phyloP scores from a whole-genome alignment of 352 stramenopile species.

The Phytophthora agathidicida region DNA sequence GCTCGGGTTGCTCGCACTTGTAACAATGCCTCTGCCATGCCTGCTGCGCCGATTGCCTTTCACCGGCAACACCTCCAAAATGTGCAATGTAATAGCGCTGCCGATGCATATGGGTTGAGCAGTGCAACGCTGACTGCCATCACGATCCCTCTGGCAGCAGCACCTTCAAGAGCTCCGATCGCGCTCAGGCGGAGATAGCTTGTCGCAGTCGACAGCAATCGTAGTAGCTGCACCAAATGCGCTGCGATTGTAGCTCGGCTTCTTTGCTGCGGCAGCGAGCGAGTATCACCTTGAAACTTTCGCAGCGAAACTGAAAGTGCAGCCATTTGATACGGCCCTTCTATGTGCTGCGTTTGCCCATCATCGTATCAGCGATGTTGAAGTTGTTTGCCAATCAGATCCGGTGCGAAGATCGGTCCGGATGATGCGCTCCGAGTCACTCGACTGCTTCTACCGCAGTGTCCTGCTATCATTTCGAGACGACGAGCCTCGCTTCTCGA shows the following conservation, averaged over 20 bases:
- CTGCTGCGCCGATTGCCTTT: not conserved
- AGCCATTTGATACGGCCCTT: too few relatives aligned
- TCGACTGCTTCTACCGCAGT: too few relatives aligned
- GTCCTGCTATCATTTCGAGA: conserved; percentile 12
- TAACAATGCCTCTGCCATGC: conserved; percentile 16
- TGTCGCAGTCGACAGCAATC: too few relatives aligned
- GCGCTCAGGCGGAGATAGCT: too few relatives aligned
- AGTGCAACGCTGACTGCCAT: conserved; percentile 20
- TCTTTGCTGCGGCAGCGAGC: too few relatives aligned
- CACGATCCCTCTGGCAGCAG: not conserved
- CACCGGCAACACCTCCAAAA: too few relatives aligned
- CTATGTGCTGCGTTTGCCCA: too few relatives aligned
- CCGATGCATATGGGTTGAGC: conserved; percentile 2
- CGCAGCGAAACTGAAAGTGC: too few relatives aligned
- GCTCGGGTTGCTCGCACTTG: not conserved
- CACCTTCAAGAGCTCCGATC: conserved; percentile 12
- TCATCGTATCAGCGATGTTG: not conserved
- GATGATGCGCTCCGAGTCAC: conserved; percentile 25
- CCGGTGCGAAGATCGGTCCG: not conserved
- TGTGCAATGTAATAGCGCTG: too few relatives aligned
- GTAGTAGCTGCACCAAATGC: too few relatives aligned
- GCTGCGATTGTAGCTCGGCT: too few relatives aligned
- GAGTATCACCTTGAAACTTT: too few relatives aligned
- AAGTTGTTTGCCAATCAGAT: conserved; percentile 23
- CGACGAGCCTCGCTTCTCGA: not conserved